A percentile compares a stretch with the other conserved stretches of the same genome.
These are phyloP conservation scores for Gossypium sturtianum DNA, from an alignment of 345 rosid genomes.

Conservation along the genomic window DNA sequence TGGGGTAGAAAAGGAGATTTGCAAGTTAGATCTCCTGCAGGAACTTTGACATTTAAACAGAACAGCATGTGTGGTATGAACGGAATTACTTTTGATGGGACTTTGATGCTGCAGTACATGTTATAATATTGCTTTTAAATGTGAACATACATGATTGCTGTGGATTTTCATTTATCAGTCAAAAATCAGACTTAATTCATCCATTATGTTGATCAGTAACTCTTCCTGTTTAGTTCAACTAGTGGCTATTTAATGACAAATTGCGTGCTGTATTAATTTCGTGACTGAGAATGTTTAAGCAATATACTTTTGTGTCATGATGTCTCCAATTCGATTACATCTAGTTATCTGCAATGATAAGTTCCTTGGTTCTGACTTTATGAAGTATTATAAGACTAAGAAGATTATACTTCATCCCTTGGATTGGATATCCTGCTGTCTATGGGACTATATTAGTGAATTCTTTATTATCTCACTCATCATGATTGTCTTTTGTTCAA, in stretches of 20 bases:
- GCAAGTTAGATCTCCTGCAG: conserved; percentile 58
- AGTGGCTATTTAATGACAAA: background rate
- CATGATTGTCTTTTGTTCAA: background rate
- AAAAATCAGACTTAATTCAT: background rate
- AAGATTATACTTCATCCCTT: background rate
- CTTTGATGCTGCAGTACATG: background rate
- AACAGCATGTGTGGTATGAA: conserved; percentile 90
- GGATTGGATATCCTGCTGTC: background rate
- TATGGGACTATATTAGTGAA: background rate
- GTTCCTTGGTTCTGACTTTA: background rate
- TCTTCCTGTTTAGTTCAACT: background rate
- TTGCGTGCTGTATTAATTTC: background rate
- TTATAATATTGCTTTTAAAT: background rate
- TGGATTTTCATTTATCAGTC: background rate
- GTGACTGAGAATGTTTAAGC: background rate
- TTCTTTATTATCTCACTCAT: background rate
- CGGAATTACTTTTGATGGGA: background rate
- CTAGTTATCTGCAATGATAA: background rate
- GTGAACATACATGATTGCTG: background rate
- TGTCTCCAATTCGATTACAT: conserved; percentile 1
- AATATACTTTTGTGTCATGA: background rate
- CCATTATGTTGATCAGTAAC: background rate
- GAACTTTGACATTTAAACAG: conserved; percentile 61
- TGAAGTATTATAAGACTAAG: background rate
- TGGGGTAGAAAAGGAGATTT: conserved; percentile 55